Evolutionary conservation across 306 rosid species (phyloP).

Genomic region (Corylus heterophylla): DNA sequence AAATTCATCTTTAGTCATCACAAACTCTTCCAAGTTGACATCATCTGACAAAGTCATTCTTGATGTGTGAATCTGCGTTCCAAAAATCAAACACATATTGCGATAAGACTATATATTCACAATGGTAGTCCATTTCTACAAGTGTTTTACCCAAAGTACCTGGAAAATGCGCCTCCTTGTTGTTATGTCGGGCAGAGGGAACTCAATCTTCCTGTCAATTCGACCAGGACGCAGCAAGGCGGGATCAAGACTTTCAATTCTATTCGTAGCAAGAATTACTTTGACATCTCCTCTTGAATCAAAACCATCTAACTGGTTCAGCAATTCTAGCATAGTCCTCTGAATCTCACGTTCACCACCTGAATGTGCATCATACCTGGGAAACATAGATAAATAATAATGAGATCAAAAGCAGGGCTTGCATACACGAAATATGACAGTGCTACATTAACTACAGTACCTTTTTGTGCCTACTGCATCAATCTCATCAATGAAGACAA

Average conservation of each 20-base stretch:
- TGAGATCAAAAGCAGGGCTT: not conserved
- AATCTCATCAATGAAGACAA: slow-evolving; percentile 65
- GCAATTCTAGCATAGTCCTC: slow-evolving; percentile 59
- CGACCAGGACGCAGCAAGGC: slow-evolving; percentile 71
- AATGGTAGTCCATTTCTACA: not conserved
- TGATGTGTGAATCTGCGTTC: slow-evolving; percentile 51
- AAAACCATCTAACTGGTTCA: slow-evolving; percentile 63
- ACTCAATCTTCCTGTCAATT: slow-evolving; percentile 59
- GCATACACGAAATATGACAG: not conserved
- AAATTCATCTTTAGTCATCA: slow-evolving; percentile 66
- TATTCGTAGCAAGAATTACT: slow-evolving; percentile 60
- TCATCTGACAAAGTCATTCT: slow-evolving; percentile 66
- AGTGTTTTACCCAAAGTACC: slow-evolving; percentile 20
- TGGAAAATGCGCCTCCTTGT: slow-evolving; percentile 66
- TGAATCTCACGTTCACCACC: slow-evolving; percentile 69
- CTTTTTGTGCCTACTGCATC: slow-evolving; percentile 67
- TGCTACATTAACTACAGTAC: slow-evolving; percentile 33
- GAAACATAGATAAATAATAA: not conserved
- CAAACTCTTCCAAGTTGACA: slow-evolving; percentile 65
- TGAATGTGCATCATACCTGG: slow-evolving; percentile 63
- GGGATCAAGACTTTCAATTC: slow-evolving; percentile 63
- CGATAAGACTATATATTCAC: not conserved
- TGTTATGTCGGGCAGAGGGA: slow-evolving; percentile 64
- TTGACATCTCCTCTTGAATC: slow-evolving; percentile 70
- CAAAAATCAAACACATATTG: not conserved